These are phyloP conservation scores for Pseudogymnoascus pannorum DNA, from an alignment of 2,329 filamentous ascomycete species.

Conservation along the genomic window DNA sequence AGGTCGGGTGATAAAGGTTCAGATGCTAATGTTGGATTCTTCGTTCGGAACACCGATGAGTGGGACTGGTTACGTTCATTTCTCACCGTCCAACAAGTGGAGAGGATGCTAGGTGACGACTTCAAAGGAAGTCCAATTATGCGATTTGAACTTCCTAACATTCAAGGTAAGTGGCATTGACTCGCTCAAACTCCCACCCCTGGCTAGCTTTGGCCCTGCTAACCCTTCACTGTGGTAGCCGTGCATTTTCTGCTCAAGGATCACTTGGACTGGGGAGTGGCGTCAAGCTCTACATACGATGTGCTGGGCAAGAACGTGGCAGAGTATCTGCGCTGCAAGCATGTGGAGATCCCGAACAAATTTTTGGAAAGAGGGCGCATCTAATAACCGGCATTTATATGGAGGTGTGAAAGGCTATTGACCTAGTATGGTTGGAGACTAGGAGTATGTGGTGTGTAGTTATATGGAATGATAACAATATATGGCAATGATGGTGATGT, in stretches of 20 bases:
- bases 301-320: constrained; percentile 20
- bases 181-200: not conserved
- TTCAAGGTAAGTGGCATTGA: not conserved
- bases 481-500: not conserved
- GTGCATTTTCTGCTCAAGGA: constrained; percentile 30
- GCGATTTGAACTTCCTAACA: not conserved
- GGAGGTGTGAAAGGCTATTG: not conserved
- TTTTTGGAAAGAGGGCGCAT: constrained; percentile 12
- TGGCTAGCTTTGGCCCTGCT: not conserved
- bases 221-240: constrained; percentile 15
- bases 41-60: constrained; percentile 32
- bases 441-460: not conserved
- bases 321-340: constrained; percentile 16
- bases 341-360: constrained; percentile 18
- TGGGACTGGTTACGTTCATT: constrained; percentile 32
- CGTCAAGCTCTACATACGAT: constrained; percentile 17
- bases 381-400: not conserved
- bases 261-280: constrained; percentile 29
- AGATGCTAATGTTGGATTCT: constrained; percentile 35
- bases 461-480: not conserved
- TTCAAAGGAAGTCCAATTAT: constrained; percentile 25
- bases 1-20: constrained; percentile 32
- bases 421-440: not conserved
- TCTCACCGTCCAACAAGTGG: constrained; percentile 19
- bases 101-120: constrained; percentile 22